Evolutionary conservation across 345 rosid species (phyloP).

Genomic region (Zanthoxylum bungeanum): DNA sequence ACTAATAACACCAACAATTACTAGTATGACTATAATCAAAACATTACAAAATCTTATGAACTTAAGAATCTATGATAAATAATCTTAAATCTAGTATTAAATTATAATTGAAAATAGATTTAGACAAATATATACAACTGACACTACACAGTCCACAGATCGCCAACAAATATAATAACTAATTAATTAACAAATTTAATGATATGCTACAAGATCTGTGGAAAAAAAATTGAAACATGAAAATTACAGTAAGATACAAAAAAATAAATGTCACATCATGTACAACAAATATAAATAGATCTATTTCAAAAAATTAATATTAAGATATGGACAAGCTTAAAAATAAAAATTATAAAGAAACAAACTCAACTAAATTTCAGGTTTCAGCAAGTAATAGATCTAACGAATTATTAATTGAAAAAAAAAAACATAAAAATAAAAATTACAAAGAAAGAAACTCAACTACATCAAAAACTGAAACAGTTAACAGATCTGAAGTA

Average conservation of each 20-base stretch:
- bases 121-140: not conserved
- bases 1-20: no score
- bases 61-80: not conserved
- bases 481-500: slow-evolving; percentile 11
- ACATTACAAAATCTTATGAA: not conserved
- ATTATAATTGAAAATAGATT: not conserved
- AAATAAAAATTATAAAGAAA: not conserved
- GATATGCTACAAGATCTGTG: not conserved
- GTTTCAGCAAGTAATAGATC: not conserved
- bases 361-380: not conserved
- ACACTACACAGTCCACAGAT: not conserved
- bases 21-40: not conserved
- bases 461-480: not conserved
- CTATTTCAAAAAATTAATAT: not conserved
- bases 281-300: not conserved
- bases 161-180: not conserved
- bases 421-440: no score
- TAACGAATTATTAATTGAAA: not conserved
- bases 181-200: not conserved
- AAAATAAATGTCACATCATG: not conserved
- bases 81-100: not conserved
- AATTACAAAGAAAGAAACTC: no score
- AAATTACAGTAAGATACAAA: no score
- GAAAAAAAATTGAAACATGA: not conserved
- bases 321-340: not conserved